Conservation (phyloP, 352 stramenopile species). For the Pythium plurisporium region DNA sequence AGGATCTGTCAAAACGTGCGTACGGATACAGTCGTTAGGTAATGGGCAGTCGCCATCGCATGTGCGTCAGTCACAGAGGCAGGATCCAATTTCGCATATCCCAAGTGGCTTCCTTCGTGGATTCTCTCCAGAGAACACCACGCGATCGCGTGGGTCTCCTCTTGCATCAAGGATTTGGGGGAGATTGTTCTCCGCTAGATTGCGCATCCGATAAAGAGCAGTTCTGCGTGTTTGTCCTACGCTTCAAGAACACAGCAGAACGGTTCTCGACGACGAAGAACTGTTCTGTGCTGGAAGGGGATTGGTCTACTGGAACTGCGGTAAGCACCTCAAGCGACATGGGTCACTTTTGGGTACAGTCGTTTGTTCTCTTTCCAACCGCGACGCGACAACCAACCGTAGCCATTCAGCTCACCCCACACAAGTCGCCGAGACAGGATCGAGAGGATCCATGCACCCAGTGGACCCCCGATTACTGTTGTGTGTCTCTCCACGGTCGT, state of each 20-base stretch:
- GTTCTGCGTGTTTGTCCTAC: neutral
- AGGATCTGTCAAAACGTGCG: constrained; percentile 20
- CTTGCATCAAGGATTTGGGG: neutral
- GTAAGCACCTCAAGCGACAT: neutral
- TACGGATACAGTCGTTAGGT: constrained; percentile 9
- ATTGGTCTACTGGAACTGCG: too few species aligned
- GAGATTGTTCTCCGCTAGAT: neutral
- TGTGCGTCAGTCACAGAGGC: constrained; percentile 11
- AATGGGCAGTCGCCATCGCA: constrained; percentile 15
- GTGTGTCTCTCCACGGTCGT: neutral
- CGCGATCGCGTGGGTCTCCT: neutral
- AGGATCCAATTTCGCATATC: constrained; percentile 14
- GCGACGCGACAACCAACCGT: constrained; percentile 6
- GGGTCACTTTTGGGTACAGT: neutral
- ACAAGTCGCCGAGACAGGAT: too few species aligned
- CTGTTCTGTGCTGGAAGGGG: too few species aligned
- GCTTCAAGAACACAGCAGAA: constrained; percentile 1
- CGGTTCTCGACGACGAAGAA: neutral
- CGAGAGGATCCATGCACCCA: too few species aligned
- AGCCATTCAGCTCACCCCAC: constrained; percentile 15
- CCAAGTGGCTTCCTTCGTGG: neutral
- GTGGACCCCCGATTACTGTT: neutral
- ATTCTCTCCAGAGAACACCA: neutral
- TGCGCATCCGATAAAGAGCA: neutral
- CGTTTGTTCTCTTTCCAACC: neutral